Conservation (phyloP, 2,329 filamentous ascomycete species). For the Lecanicillium sp. region DNA sequence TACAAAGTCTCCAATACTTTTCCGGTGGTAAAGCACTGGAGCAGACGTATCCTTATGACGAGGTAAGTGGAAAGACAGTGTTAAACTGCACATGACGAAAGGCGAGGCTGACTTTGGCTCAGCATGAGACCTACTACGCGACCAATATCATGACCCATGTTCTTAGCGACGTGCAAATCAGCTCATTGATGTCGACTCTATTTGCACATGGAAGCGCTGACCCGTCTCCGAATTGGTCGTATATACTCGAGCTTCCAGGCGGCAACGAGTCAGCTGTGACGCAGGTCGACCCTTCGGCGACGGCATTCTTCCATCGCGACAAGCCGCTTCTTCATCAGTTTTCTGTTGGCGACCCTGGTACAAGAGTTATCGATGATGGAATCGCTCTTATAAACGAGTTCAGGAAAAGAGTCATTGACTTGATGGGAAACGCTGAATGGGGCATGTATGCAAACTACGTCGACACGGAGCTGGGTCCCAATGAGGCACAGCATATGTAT, state of each 20-base stretch:
- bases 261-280: slow-evolving; percentile 29
- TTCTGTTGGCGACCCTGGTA: slow-evolving; percentile 27
- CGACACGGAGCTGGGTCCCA: slow-evolving; percentile 37
- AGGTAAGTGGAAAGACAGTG: slow-evolving; percentile 14
- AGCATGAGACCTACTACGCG: slow-evolving; percentile 22
- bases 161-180: slow-evolving; percentile 15
- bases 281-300: slow-evolving; percentile 15
- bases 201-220: slow-evolving; percentile 13
- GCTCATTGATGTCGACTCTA: slow-evolving; percentile 13
- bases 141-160: slow-evolving; percentile 21
- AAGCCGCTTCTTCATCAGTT: slow-evolving; percentile 45
- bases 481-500: slow-evolving; percentile 40
- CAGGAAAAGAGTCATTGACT: slow-evolving; percentile 27
- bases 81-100: rapidly evolving
- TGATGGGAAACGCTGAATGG: slow-evolving; percentile 29
- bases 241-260: slow-evolving; percentile 23
- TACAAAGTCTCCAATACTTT: slow-evolving; percentile 16
- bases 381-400: slow-evolving; percentile 32
- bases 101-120: slow-evolving; percentile 5
- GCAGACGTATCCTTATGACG: slow-evolving; percentile 17
- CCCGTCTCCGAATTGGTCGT: slow-evolving; percentile 7
- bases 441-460: slow-evolving; percentile 48
- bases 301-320: slow-evolving; percentile 32
- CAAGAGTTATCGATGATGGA: slow-evolving; percentile 26
- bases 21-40: slow-evolving; percentile 13